Evolutionary conservation across 495 filamentous ascomycete genomes (phyloP).

Genomic region (Aspergillus avenaceus): DNA sequence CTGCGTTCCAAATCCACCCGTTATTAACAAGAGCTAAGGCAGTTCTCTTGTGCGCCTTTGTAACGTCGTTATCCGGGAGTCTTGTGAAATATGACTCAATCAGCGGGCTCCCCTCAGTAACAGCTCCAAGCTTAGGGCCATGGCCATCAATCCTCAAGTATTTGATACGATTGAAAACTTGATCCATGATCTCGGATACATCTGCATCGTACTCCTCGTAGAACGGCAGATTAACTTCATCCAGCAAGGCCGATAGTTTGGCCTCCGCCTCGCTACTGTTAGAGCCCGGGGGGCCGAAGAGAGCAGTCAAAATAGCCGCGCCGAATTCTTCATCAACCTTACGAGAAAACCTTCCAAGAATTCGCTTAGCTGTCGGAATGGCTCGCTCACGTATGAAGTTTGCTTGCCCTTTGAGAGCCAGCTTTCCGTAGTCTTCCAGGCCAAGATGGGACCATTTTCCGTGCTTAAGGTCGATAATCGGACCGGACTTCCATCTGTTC

Average conservation of each 20-base stretch:
- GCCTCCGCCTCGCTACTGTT: slow-evolving; percentile 36
- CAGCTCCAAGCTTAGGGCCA: slow-evolving; percentile 81
- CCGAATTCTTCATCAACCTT: slow-evolving; percentile 60
- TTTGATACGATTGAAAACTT: slow-evolving; percentile 89
- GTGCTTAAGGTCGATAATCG: slow-evolving; percentile 30
- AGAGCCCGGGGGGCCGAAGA: slow-evolving; percentile 57
- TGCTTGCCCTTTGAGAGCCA: slow-evolving; percentile 57
- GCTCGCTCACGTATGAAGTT: slow-evolving; percentile 57
- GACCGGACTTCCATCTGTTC: slow-evolving; percentile 59
- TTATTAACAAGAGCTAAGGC: slow-evolving; percentile 88
- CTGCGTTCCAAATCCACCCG: slow-evolving; percentile 98
- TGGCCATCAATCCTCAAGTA: slow-evolving; percentile 88
- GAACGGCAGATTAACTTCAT: slow-evolving; percentile 80
- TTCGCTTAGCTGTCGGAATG: slow-evolving; percentile 61
- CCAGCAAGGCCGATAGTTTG: slow-evolving; percentile 59
- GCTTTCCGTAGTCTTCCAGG: slow-evolving; percentile 37
- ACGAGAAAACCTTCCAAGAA: slow-evolving; percentile 76
- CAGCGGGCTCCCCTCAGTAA: slow-evolving; percentile 72
- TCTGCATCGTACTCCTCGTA: slow-evolving; percentile 91
- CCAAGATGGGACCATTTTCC: slow-evolving; percentile 11
- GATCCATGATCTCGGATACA: slow-evolving; percentile 75
- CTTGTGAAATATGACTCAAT: slow-evolving; percentile 96
- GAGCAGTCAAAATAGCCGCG: slow-evolving; percentile 62
- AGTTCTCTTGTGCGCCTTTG: slow-evolving; percentile 69
- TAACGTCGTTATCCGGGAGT: slow-evolving; percentile 73